Evolutionary conservation across 208 protist species (phyloP), one percentile per base, ranked within the genome.

Genomic region (Acanthamoeba lenticulata): DNA sequence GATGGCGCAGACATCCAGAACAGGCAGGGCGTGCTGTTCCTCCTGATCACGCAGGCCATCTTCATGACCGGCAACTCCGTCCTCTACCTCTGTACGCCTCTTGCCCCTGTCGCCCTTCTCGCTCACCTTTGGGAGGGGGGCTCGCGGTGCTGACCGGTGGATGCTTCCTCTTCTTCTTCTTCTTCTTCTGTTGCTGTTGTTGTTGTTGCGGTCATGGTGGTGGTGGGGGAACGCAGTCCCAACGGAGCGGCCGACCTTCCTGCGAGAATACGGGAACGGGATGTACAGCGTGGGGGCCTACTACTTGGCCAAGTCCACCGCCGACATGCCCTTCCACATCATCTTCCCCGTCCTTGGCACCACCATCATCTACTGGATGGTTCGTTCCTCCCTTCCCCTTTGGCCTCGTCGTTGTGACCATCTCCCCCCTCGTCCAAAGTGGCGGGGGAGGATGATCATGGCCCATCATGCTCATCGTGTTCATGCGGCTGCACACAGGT

Each of bases 291-390:
- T 93, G 0, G 90, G 36, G 11, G 65, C 95, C 24, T 96, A 95
- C 62, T 96, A 94, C 40, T 38, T 94, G 29, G 95, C 60, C 45
- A 96, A 96, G 94, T 55, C 77, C 19, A 9, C 95, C 2, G 57
- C 86, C 1, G 95, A 96, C 1, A 5, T 40, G 6, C 95, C 95
- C 6, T 21, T 96, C 24, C 17, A 92, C 0, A 3, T 96, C 19
- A 9, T 96, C n/a, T 45, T 94, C 55, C 95, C 95, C 1, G 24
- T 92, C 60, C 83, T 96, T 17, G 95, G 13, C 36, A 55, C 52
- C 47, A 95, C 81, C 13, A 96, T 96, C 57, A 49, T 77, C 67
- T 96, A 94, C 83, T 94, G 72, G 79, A 94, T 95, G 93, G 72
- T 91, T 7, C 52, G 21, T 60, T 60, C 52, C 21, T 60, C 52